phyloP scores from a whole-genome alignment of 257 asterid genomes.

The Coffea canephora region DNA sequence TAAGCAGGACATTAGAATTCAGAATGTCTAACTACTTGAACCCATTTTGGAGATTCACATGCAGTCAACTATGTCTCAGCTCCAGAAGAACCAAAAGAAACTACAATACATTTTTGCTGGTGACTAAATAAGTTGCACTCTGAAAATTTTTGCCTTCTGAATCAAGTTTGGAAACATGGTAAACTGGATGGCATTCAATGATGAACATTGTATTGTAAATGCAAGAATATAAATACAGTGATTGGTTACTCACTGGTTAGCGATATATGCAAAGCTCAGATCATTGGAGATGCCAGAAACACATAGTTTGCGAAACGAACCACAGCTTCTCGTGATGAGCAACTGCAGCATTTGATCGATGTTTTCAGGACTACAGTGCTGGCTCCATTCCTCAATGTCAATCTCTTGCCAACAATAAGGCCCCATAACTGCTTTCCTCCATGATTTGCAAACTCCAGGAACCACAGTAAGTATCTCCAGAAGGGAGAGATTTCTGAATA shows the following conservation, averaged over 20 bases:
- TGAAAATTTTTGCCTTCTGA: background rate
- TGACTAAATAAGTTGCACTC: background rate
- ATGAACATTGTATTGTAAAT: background rate
- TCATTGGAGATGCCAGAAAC: conserved; percentile 62
- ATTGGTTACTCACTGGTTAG: conserved; percentile 58
- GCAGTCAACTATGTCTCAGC: background rate
- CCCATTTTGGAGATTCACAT: background rate
- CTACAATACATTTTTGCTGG: background rate
- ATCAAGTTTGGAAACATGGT: background rate
- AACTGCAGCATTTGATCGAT: conserved; percentile 63
- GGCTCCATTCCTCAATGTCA: conserved; percentile 90
- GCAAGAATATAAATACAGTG: background rate
- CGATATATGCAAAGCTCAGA: conserved; percentile 47
- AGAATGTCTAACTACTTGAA: background rate
- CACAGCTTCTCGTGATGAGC: conserved; percentile 63
- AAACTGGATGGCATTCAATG: background rate
- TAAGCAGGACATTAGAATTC: background rate
- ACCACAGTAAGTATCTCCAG: conserved; percentile 66
- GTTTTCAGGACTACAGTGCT: conserved; percentile 33
- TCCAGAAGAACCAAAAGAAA: background rate
- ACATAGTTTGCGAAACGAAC: conserved; percentile 59
- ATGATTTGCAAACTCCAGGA: conserved; percentile 83
- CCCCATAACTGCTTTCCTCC: conserved; percentile 66
- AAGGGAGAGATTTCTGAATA: conserved; percentile 70
- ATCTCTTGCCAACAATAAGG: conserved; percentile 95